Evolutionary conservation across 1,284 basidiomycete genomes (phyloP), one percentile per base, ranked within the genome.

Genomic region (Tilletia horrida): DNA sequence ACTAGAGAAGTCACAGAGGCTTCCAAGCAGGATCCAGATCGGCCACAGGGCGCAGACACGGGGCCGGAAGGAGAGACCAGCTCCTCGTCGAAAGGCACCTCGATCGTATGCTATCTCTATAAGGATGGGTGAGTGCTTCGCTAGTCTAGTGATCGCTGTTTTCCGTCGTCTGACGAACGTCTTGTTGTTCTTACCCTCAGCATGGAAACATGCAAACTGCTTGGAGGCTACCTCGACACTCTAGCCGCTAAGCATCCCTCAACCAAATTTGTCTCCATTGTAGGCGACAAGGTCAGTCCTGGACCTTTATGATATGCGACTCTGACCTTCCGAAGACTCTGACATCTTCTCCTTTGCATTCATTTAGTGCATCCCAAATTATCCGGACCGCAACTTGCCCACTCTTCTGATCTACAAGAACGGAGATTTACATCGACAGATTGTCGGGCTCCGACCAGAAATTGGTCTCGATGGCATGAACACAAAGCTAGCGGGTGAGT

Each of bases 191-290:
- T 44, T 14, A 6, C n/a, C 40, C 50, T 2, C 66, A 72, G 76
- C 11, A 73, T 81, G 50, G 77, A 78, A 27, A 73, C 63, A 42
- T 94, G 91, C 67, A 88, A 92, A 68, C 88, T 89, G 59, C 84
- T 93, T 9, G 87, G 87, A 59, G 84, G 86, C 42, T 90, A 93
- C 66, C 84, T 98, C 42, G 85, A 86, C 18, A 86, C 85, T 0
- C 85, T 97, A 1, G 93, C 95, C 0, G 85, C 85, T 31, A 88
- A 89, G 65, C 90, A 97, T 82, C 91, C 93, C 2, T 88, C 89
- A 29, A 92, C 93, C 9, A 97, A 97, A 83, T 97, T 98, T 77
- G 91, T 97, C 70, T 92, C 91, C 44, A 97, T 98, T 75, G 88
- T 95, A 1, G 93, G 93, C 35, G 88, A 92, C 83, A 92, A 72